A percentile compares a stretch with the other conserved stretches of the same genome.
Evolutionary conservation across 164 flowering plant genomes (phyloP).

Genomic region (Akebia trifoliata): DNA sequence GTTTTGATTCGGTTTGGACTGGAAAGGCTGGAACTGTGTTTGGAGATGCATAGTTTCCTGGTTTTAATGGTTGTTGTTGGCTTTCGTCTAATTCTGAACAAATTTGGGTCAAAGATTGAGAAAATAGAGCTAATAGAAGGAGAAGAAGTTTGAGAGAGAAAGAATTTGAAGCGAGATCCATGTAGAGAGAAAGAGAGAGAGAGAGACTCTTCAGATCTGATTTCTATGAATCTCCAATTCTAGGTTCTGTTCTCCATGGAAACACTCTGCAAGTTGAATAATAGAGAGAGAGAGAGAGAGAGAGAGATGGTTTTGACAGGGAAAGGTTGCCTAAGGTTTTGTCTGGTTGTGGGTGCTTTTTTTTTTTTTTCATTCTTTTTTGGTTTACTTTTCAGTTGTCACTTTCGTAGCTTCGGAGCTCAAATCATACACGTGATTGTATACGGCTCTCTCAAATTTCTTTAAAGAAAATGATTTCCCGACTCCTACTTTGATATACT

Average conservation of each 20-base stretch:
- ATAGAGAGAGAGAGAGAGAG: neutral
- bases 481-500: no score
- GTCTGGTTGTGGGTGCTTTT: constrained; percentile 32
- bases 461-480: no score
- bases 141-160: neutral
- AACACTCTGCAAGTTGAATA: no score
- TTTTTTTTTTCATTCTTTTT: constrained; percentile 31
- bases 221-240: no score
- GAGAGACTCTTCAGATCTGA: no score
- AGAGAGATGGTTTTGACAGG: neutral
- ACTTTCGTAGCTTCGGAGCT: neutral
- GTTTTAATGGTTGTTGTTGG: constrained; percentile 45
- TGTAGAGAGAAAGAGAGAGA: neutral
- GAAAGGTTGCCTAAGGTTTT: constrained; percentile 27
- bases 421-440: constrained; percentile 5
- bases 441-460: neutral
- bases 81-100: constrained; percentile 38
- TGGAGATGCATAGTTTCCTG: constrained; percentile 38
- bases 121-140: constrained; percentile 2
- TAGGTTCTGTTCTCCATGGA: no score
- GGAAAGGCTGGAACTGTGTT: constrained; percentile 88
- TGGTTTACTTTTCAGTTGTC: neutral
- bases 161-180: neutral
- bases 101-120: constrained; percentile 25
- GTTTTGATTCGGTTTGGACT: constrained; percentile 52